phyloP scores from a whole-genome alignment of 805 yeast genomes.

The Peterozyma xylosa region DNA sequence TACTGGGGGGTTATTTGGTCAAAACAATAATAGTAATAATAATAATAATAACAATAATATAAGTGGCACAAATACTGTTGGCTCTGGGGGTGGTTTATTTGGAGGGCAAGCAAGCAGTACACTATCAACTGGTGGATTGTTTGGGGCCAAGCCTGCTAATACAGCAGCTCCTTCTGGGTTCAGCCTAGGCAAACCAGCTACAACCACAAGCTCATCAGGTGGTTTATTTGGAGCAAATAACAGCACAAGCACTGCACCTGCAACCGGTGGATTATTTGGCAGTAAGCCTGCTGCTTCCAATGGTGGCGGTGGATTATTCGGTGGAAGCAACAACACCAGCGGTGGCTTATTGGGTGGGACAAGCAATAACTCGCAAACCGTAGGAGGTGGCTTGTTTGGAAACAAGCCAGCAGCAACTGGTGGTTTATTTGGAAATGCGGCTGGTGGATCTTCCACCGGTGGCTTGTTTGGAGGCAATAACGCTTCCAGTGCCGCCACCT shows the following conservation, averaged over 20 bases:
- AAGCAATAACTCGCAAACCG: conserved; percentile 3
- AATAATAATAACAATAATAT: neutral
- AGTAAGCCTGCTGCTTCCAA: conserved; percentile 13
- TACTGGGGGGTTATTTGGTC: conserved; percentile 1
- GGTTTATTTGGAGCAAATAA: conserved; percentile 16
- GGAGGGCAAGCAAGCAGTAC: conserved; percentile 9
- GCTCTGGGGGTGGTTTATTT: conserved; percentile 14
- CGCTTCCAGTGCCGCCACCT: conserved; percentile 7
- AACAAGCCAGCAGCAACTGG: conserved; percentile 17
- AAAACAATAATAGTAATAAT: neutral
- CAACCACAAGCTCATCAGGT: conserved; percentile 5
- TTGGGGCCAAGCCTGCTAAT: conserved; percentile 15
- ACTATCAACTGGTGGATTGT: conserved; percentile 14
- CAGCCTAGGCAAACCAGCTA: neutral
- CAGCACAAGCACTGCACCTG: conserved; percentile 8
- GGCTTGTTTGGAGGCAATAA: conserved; percentile 28
- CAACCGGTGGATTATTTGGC: conserved; percentile 25
- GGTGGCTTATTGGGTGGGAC: conserved; percentile 13
- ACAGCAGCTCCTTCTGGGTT: conserved; percentile 3
- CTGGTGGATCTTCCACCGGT: conserved; percentile 16
- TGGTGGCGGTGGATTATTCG: conserved; percentile 20
- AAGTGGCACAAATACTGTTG: neutral
- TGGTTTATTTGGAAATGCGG: conserved; percentile 26
- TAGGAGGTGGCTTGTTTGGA: conserved; percentile 29
- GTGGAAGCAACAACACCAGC: conserved; percentile 8